phyloP scores from a whole-genome alignment of 2,329 filamentous ascomycete species.

The Arthrobotrys sinensis region DNA sequence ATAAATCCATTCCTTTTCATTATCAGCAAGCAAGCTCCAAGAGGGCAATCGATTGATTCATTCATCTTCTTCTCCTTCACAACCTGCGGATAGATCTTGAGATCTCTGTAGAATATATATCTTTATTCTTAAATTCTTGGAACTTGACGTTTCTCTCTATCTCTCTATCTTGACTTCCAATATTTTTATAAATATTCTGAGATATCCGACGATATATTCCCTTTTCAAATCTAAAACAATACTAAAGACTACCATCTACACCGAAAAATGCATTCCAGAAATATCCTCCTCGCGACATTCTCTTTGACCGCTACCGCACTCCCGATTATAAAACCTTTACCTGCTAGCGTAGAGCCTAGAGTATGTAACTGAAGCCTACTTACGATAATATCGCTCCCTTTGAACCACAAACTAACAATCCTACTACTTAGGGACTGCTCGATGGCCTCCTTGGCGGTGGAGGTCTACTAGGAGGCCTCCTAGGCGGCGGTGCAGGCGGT shows the following conservation, averaged over 20 bases:
- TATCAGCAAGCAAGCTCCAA: constrained; percentile 30
- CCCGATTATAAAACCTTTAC: constrained; percentile 11
- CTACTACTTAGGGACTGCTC: constrained; percentile 20
- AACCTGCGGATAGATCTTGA: constrained; percentile 37
- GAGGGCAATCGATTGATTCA: constrained; percentile 29
- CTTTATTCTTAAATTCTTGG: neutral
- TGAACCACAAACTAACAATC: neutral
- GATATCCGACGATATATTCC: neutral
- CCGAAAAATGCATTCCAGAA: constrained; percentile 43
- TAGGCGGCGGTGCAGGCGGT: constrained; percentile 32
- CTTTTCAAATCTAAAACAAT: constrained; percentile 3
- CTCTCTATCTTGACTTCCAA: too few relatives aligned
- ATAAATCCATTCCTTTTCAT: constrained; percentile 11
- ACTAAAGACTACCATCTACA: constrained; percentile 11
- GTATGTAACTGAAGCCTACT: constrained; percentile 8
- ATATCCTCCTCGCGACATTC: constrained; percentile 28
- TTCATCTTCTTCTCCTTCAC: neutral
- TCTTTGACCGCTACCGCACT: constrained; percentile 27
- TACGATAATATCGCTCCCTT: neutral
- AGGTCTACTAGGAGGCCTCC: constrained; percentile 33
- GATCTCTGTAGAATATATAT: constrained; percentile 43
- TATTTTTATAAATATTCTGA: too few relatives aligned
- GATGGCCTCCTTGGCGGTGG: constrained; percentile 37
- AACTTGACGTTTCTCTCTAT: constrained; percentile 34
- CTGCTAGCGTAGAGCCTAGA: constrained; percentile 10